phyloP scores from a whole-genome alignment of 2,329 filamentous ascomycete genomes.

The Dactylellina haptotyla region DNA sequence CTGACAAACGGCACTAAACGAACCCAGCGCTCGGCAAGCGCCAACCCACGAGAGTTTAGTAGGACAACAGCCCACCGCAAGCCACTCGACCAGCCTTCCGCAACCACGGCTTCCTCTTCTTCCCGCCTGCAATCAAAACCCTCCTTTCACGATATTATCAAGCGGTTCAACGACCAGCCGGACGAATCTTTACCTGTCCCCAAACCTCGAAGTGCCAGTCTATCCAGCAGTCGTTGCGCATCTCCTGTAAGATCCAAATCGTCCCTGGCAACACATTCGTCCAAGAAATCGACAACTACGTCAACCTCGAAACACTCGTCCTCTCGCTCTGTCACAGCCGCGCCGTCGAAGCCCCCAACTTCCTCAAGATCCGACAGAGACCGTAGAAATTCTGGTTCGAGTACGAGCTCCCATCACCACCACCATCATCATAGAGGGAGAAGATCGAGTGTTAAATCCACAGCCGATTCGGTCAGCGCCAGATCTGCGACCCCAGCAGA shows the following conservation, averaged over 20 bases:
- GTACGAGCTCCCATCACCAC: slow-evolving; percentile 36
- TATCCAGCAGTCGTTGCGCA: slow-evolving; percentile 49
- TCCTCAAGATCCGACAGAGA: slow-evolving; percentile 33
- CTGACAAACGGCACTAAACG: slow-evolving; percentile 40
- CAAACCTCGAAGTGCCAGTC: slow-evolving; percentile 44
- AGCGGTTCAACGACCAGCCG: slow-evolving; percentile 50
- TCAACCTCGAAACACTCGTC: slow-evolving; percentile 11
- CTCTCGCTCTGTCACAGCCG: slow-evolving; percentile 20
- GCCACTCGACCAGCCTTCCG: slow-evolving; percentile 36
- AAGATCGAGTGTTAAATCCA: slow-evolving; percentile 23
- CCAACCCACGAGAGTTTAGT: slow-evolving; percentile 39
- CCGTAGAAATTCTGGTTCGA: slow-evolving; percentile 45
- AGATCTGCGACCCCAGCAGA: slow-evolving; percentile 46
- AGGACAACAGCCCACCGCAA: slow-evolving; percentile 39
- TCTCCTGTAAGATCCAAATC: slow-evolving; percentile 49
- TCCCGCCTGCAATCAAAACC: slow-evolving; percentile 44
- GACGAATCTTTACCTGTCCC: slow-evolving; percentile 47
- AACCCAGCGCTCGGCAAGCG: slow-evolving; percentile 48
- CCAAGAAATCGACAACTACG: slow-evolving; percentile 25
- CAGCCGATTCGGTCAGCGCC: slow-evolving; percentile 35
- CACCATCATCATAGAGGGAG: slow-evolving; percentile 31
- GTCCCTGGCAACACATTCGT: slow-evolving; percentile 42
- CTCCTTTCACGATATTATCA: slow-evolving; percentile 51
- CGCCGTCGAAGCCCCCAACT: slow-evolving; percentile 9
- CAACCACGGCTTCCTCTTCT: slow-evolving; percentile 10